These are phyloP conservation scores for Edaphochlamys debaryana DNA, from an alignment of 139 green algal species.

Conservation along the genomic window DNA sequence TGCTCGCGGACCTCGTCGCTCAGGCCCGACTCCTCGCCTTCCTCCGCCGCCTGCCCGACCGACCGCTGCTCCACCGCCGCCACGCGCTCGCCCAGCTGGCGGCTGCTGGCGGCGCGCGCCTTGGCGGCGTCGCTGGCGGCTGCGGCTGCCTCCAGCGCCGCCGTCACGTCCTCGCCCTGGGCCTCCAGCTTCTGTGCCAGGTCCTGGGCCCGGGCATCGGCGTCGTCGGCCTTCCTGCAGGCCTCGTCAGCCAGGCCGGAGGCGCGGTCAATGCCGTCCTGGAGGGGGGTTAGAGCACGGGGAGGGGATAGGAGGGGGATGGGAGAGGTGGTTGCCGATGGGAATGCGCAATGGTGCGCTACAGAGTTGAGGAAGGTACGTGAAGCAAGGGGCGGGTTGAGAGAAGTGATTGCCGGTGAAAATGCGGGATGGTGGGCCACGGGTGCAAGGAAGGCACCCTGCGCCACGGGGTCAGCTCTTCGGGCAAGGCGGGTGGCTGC, in stretches of 20 bases:
- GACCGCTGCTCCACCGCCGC: too few species aligned
- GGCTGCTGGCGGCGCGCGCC: background rate
- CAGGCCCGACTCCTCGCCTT: too few species aligned
- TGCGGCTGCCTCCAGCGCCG: background rate
- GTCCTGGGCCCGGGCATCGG: background rate
- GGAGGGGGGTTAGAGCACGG: background rate
- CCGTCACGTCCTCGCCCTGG: too few species aligned
- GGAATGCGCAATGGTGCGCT: too few species aligned
- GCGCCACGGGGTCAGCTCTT: too few species aligned
- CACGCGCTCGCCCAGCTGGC: background rate
- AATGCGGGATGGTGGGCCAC: too few species aligned
- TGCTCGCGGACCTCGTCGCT: background rate
- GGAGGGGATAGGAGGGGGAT: background rate
- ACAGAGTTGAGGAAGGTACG: too few species aligned
- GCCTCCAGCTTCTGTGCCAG: background rate
- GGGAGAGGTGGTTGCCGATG: background rate
- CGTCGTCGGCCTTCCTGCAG: background rate
- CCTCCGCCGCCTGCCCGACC: too few species aligned
- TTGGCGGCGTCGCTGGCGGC: background rate
- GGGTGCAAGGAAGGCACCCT: too few species aligned
- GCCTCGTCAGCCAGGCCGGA: constrained; percentile 5
- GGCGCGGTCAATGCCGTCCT: constrained; percentile 20
- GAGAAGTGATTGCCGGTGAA: too few species aligned
- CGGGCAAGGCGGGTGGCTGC: too few species aligned
- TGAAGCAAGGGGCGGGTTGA: too few species aligned